Conservation (phyloP, 2,329 filamentous ascomycete species). For the Colletotrichum salicis region DNA sequence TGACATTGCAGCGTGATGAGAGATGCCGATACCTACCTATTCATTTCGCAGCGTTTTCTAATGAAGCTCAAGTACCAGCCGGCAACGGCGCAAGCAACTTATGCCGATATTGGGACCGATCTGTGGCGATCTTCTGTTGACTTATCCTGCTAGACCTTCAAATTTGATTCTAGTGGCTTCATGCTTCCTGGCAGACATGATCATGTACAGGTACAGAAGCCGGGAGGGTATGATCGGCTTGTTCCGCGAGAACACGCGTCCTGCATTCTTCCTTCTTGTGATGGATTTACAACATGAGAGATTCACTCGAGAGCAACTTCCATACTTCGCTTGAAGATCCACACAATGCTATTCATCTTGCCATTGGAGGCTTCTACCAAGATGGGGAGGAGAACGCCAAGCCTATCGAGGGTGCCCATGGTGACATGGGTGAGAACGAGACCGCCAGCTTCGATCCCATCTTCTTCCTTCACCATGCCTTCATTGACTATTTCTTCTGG, state of each 20-base stretch:
- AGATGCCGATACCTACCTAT: not conserved
- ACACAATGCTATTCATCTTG: constrained; percentile 42
- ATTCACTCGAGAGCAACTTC: not conserved
- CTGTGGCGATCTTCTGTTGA: not conserved
- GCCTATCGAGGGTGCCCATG: constrained; percentile 40
- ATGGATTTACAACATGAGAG: constrained; percentile 35
- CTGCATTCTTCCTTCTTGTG: not conserved
- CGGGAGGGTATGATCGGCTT: not conserved
- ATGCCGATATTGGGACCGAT: not conserved
- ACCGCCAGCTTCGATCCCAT: constrained; percentile 40
- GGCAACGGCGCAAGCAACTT: not conserved
- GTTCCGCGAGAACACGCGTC: not conserved
- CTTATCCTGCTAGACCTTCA: not conserved
- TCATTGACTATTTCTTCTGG: constrained; percentile 4
- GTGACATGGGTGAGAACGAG: constrained; percentile 47
- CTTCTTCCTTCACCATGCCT: not conserved
- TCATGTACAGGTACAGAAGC: not conserved
- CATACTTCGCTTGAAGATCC: constrained; percentile 40
- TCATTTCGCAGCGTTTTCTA: not conserved
- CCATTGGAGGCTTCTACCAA: constrained; percentile 40
- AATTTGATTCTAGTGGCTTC: not conserved
- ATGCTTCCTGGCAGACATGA: not conserved
- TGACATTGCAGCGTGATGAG: not conserved
- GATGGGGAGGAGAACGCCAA: constrained; percentile 1
- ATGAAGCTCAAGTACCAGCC: not conserved